Base-by-base conservation (phyloP, 2,329 filamentous ascomycete species). In the Dactylellina cionopaga region DNA sequence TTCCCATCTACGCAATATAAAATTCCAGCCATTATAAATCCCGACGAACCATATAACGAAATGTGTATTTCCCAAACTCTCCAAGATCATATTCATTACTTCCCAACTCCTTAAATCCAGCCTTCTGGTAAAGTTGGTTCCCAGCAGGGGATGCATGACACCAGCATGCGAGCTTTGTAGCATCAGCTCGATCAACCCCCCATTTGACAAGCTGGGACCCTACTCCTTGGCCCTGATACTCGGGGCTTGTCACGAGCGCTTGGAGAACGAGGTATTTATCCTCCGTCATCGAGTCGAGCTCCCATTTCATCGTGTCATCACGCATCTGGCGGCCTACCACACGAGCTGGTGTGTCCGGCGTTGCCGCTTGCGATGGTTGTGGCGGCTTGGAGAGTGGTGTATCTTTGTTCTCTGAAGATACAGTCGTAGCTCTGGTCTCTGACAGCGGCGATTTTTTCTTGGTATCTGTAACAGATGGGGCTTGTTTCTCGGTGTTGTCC, bases 121-220 rank as follows among this genome's bases (percentile, higher is more conserved):
- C 37, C 54, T 59, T 59, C 37, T 9, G 39, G 35, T 59, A 59
- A 35, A 59, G 54, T 22, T 59, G 37, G 24, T 59, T 59, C 5
- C 54, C 54, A 35, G 54, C 54, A 46, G 54, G 54, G 19, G 54
- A 59, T 35, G 54, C 54, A 33, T 59, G 54, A 27, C 54, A 59
- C 54, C 54, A 59, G 15, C 54, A 59, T 31, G 54, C 11, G 11
- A 59, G 54, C 17, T 47, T 24, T 22, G 15, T 35, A 15, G 37
- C 39, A 35, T 59, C 54, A 33, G 54, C 54, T 15, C 27, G 54
- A 13, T 59, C 39, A 35, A 59, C 54, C n/a, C 54, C 54, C 54
- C 54, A 59, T 33, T 46, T 59, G 54, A 59, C 39, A 46, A 59
- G 54, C 25, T 35, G 39, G 17, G 54, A 46, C 19, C 54, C 54